Base-by-base conservation (phyloP, 768 basidiomycete species). In the Phylloporus arenicola region DNA sequence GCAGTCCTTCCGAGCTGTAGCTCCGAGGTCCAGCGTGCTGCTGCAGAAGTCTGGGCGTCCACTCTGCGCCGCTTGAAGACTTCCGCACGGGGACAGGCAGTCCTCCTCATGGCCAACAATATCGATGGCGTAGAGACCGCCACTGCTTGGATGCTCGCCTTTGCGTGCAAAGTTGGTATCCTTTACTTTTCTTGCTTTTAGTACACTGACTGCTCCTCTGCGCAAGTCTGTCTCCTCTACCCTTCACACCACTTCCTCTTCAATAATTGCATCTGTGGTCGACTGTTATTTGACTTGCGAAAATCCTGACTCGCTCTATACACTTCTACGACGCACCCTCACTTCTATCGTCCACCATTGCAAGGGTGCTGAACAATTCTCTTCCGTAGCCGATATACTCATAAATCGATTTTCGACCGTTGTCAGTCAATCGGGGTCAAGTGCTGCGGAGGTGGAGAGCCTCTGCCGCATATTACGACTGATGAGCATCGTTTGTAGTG, bases 1-100 rank as follows among this genome's bases (percentile, higher is more conserved):
- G 60, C 64, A 1, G 69, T 75, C 1, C 63, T 91, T 9, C 76
- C 77, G 3, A 76, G 72, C 50, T 89, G 86, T 62, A 69, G 78
- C 48, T 76, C 80, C 0, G 88, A 92, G 51, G 77, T 90, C 3
- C 87, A 87, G 60, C 72, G 86, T 22, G 82, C 86, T 1, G 76
- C 88, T 10, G 86, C 90, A 0, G 92, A 96, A 61, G 89, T 91
- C 4, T 96, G 91, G 94, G 89, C 84, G 0, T 81, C 80, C 1
- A 76, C 86, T 0, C 60, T 95, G 38, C 75, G 93, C 43, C 77
- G 88, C 57, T 68, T 93, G 46, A 88, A 89, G 64, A 68, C 71
- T 2, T 73, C 76, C 12, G 73, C 75, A 8, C 72, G 86, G 27
- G 79, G 78, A 47, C 72, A 74, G 42, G 79, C 83, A 0, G 74